phyloP scores from a whole-genome alignment of 306 rosid species.

The Aeschynomene evenia region DNA sequence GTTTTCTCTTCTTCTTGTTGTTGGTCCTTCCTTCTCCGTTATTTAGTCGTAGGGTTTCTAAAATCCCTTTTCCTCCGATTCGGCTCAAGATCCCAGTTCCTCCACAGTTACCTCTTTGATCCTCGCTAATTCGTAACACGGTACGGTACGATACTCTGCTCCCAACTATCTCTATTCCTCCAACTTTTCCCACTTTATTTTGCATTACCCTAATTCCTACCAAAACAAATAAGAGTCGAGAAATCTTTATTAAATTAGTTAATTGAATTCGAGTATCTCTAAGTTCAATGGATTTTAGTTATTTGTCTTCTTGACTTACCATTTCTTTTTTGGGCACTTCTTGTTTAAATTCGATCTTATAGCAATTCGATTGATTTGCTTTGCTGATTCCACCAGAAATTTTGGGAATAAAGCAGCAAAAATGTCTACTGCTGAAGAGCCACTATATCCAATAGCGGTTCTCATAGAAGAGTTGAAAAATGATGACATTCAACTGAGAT shows the following conservation, averaged over 20 bases:
- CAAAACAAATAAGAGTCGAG: background rate
- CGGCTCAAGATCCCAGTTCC: background rate
- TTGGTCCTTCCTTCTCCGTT: background rate
- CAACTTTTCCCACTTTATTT: background rate
- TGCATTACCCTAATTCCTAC: background rate
- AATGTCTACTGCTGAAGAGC: slow-evolving; percentile 74
- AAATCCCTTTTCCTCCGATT: background rate
- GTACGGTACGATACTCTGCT: slow-evolving; percentile 21
- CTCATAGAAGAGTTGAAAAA: slow-evolving; percentile 94
- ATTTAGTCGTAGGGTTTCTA: too few relatives aligned
- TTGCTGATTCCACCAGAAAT: slow-evolving; percentile 39
- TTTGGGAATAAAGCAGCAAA: slow-evolving; percentile 35
- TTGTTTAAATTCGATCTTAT: background rate
- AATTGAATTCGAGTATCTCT: background rate
- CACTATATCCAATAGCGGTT: slow-evolving; percentile 93
- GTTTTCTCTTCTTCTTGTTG: background rate
- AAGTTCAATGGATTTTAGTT: background rate
- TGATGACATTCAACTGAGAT: slow-evolving; percentile 86
- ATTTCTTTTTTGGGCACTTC: background rate
- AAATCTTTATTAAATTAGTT: background rate
- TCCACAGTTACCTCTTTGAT: background rate
- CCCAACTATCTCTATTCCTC: background rate
- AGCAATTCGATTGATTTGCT: background rate
- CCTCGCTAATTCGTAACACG: slow-evolving; percentile 10
- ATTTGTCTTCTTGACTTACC: too few relatives aligned